These are phyloP conservation scores for Gossypium sturtianum DNA, from an alignment of 345 rosid genomes.

Conservation along the genomic window DNA sequence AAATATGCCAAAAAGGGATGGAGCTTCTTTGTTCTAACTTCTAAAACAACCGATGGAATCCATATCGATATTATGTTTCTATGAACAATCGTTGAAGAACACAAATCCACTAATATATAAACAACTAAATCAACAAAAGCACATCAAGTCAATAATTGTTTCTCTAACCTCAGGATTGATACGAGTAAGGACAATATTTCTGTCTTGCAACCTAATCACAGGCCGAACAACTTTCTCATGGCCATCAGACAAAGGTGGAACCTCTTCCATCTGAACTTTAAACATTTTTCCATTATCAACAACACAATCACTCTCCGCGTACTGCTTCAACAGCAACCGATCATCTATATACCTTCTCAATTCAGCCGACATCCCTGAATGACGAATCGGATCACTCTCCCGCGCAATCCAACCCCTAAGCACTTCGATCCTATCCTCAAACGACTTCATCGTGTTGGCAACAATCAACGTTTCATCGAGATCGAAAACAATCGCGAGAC, in stretches of 20 bases:
- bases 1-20: neutral
- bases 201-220: slow-evolving; percentile 76
- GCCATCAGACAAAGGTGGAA: slow-evolving; percentile 48
- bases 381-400: slow-evolving; percentile 64
- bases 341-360: slow-evolving; percentile 72
- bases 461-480: slow-evolving; percentile 95
- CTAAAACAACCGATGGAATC: neutral
- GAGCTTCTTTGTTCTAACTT: neutral
- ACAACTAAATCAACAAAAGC: slow-evolving; percentile 10
- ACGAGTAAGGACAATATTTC: slow-evolving; percentile 77
- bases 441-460: slow-evolving; percentile 93
- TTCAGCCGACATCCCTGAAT: slow-evolving; percentile 69
- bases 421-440: slow-evolving; percentile 80
- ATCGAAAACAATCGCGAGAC: slow-evolving; percentile 90
- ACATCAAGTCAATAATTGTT: neutral
- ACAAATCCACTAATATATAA: neutral
- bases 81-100: neutral
- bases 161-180: slow-evolving; percentile 87
- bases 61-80: neutral
- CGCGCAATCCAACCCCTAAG: slow-evolving; percentile 74
- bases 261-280: slow-evolving; percentile 82
- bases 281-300: slow-evolving; percentile 60
- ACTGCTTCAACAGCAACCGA: slow-evolving; percentile 77
- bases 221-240: slow-evolving; percentile 77
- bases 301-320: slow-evolving; percentile 59